phyloP scores from a whole-genome alignment of 2,329 filamentous ascomycete species.

The Epichloe sibirici region DNA sequence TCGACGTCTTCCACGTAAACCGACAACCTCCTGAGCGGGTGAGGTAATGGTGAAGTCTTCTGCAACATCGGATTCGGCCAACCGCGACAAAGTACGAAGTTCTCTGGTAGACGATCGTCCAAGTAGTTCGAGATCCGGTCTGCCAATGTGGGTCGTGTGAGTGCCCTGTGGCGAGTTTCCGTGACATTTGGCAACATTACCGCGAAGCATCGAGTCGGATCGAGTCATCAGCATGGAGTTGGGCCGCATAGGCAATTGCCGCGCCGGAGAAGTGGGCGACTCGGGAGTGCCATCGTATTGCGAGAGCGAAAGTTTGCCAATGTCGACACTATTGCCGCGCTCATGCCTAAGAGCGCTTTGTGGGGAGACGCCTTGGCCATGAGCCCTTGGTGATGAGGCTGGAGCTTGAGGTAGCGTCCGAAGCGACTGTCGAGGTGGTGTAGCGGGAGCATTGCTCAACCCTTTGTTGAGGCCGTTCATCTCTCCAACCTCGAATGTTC shows the following conservation, averaged over 20 bases:
- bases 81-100: slow-evolving; percentile 72
- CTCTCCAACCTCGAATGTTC: slow-evolving; percentile 32
- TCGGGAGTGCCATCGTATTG: slow-evolving; percentile 26
- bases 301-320: slow-evolving; percentile 40
- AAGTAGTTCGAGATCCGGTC: slow-evolving; percentile 67
- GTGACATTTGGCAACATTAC: slow-evolving; percentile 19
- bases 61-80: slow-evolving; percentile 61
- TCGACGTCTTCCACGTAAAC: slow-evolving; percentile 70
- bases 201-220: slow-evolving; percentile 37
- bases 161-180: slow-evolving; percentile 19
- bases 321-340: slow-evolving; percentile 54
- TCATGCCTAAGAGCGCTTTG: slow-evolving; percentile 26
- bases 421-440: slow-evolving; percentile 63
- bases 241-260: slow-evolving; percentile 35
- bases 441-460: slow-evolving; percentile 57
- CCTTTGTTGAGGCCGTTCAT: slow-evolving; percentile 29
- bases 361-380: slow-evolving; percentile 17
- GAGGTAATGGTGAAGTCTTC: slow-evolving; percentile 74
- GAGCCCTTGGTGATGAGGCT: slow-evolving; percentile 30
- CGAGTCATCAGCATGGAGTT: slow-evolving; percentile 49
- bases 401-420: slow-evolving; percentile 61
- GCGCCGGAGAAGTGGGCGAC: slow-evolving; percentile 31
- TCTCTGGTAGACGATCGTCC: slow-evolving; percentile 85
- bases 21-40: slow-evolving; percentile 73
- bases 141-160: slow-evolving; percentile 36